Conservation (phyloP, 352 stramenopile genomes). For the Phytophthora rubi region DNA sequence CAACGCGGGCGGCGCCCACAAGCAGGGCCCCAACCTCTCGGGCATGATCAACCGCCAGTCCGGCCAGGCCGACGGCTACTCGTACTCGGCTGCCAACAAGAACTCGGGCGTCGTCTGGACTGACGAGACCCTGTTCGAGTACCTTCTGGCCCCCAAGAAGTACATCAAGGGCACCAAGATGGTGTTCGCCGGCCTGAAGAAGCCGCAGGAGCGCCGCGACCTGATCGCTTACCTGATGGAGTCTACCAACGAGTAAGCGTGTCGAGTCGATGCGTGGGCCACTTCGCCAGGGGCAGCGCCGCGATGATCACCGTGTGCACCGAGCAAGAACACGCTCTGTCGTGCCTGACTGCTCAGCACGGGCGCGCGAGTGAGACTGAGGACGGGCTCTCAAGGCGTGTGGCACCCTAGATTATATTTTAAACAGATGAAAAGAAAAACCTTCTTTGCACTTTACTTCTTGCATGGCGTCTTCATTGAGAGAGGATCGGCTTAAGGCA, state of each 20-base stretch:
- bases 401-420: conserved; percentile 47
- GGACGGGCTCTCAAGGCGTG: conserved; percentile 3
- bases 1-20: conserved; percentile 92
- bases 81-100: conserved; percentile 99
- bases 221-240: conserved; percentile 99
- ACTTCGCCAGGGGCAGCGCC: conserved; percentile 11
- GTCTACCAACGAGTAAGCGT: conserved; percentile 43
- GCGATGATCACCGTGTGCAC: conserved; percentile 13
- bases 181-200: conserved; percentile 99
- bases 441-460: conserved; percentile 19
- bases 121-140: conserved; percentile 98
- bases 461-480: neutral
- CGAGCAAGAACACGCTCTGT: neutral
- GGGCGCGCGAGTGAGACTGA: conserved; percentile 5
- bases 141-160: conserved; percentile 99
- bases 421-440: conserved; percentile 31
- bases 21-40: conserved; percentile 99
- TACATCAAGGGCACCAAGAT: conserved; percentile 99
- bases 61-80: conserved; percentile 96
- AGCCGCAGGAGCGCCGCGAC: conserved; percentile 96
- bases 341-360: neutral
- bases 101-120: conserved; percentile 97
- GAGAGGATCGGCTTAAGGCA: neutral
- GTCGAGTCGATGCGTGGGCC: neutral
- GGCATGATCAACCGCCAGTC: conserved; percentile 97